A percentile compares a stretch with the other conserved stretches of the same genome.
Evolutionary conservation across 1,139 yeast genomes (phyloP).

Genomic region (Taphrina communis): DNA sequence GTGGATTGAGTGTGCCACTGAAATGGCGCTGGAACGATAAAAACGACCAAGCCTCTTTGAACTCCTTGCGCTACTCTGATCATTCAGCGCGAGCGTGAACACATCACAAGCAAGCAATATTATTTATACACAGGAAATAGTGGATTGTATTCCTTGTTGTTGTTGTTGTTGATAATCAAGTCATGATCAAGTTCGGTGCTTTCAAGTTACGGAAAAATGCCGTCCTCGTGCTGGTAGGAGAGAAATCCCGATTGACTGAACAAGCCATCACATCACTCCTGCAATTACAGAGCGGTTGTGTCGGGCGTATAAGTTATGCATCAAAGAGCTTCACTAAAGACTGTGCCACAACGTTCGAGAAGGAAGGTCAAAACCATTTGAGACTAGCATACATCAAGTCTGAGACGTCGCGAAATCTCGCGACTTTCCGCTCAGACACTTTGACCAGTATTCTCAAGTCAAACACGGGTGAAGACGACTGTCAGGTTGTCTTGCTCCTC

Average conservation of each 20-base stretch:
- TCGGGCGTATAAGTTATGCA: constrained; percentile 15
- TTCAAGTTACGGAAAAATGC: constrained; percentile 22
- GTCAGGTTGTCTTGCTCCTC: constrained; percentile 28
- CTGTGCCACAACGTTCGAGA: constrained; percentile 12
- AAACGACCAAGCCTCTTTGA: too few species aligned
- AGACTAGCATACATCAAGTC: constrained; percentile 20
- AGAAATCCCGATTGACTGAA: constrained; percentile 26
- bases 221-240: constrained; percentile 19
- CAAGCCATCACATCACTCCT: constrained; percentile 18
- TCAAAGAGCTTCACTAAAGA: constrained; percentile 28
- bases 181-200: constrained; percentile 13
- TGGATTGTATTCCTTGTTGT: too few species aligned
- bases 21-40: too few species aligned
- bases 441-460: constrained; percentile 10
- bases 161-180: neutral
- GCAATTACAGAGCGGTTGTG: constrained; percentile 3
- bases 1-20: too few species aligned
- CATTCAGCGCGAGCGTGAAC: too few species aligned
- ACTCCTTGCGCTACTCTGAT: too few species aligned
- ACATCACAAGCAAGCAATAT: too few species aligned
- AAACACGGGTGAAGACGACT: constrained; percentile 11
- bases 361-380: constrained; percentile 8
- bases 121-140: too few species aligned
- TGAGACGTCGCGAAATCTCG: constrained; percentile 24
- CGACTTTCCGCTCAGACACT: constrained; percentile 15